Base-by-base conservation (phyloP, 495 filamentous ascomycete genomes). In the Hypoxylon lenormandii region DNA sequence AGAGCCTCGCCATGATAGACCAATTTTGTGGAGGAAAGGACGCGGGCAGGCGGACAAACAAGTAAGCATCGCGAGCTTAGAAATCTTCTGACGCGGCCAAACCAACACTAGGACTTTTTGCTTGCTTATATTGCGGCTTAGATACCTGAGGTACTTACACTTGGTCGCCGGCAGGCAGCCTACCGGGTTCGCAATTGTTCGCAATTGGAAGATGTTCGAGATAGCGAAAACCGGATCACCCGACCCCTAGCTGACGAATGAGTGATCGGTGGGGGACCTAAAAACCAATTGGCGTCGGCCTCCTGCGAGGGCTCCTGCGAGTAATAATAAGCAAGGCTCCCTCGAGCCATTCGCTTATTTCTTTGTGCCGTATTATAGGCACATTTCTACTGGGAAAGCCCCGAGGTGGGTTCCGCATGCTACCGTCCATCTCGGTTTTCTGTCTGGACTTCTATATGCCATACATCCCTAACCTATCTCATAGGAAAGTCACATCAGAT, bases 211-310 rank as follows among this genome's bases (percentile, higher is more conserved):
- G 15, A 48, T 46, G 28, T 18, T 51, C 42, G 64, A 59, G 42
- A 60, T 60, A 55, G 58, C 60, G 54, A 60, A 50, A 50, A 60
- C 43, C 16, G 40, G 49, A 58, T 70, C 60, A 70, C 60, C 67
- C 67, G 67, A 70, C 67, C 56, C 42, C 15, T 46, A 46, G 67
- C 67, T 70, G 67, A 70, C 60, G 60, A 70, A 70, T 70, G n/a
- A 64, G 4, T 12, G 43, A 60, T 22, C 30, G 21, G 26, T 49
- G 28, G 60, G 56, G 23, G 60, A 43, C 30, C 30, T 8, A 40
- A 60, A 38, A 57, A 33, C 2, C 16, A 22, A 15, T 23, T 52
- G 46, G 58, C 58, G 40, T 47, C 58, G 40, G 38, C 40, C n/a
- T n/a, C n/a, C n/a, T n/a, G n/a, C n/a, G n/a, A n/a, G 51, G 42